phyloP scores from a whole-genome alignment of 139 green algal species.

The Coelastrella sp. region DNA sequence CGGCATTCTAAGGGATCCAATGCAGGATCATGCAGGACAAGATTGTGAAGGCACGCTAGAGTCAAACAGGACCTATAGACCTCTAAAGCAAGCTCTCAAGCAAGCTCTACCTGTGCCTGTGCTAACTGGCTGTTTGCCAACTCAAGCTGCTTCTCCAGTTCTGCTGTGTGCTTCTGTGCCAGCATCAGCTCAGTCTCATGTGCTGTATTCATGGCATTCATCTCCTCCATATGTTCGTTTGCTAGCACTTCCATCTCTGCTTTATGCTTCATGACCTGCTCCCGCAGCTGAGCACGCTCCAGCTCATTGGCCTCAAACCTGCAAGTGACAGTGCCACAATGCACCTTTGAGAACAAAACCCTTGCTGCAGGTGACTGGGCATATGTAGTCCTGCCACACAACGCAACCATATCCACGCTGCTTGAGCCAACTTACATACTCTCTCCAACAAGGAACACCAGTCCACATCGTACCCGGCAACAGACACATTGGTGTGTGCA shows the following conservation, averaged over 20 bases:
- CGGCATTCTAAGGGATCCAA: no score
- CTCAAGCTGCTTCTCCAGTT: constrained; percentile 55
- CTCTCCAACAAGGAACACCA: no score
- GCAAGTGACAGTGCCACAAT: background rate
- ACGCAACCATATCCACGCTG: background rate
- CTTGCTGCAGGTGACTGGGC: no score
- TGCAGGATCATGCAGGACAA: no score
- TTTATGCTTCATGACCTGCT: constrained; percentile 57
- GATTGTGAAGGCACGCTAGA: no score
- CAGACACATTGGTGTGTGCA: background rate
- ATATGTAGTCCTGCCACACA: constrained; percentile 18
- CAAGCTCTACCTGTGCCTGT: constrained; percentile 44
- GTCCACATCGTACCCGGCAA: no score
- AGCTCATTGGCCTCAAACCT: constrained; percentile 75
- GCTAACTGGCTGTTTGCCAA: constrained; percentile 46
- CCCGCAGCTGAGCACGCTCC: constrained; percentile 76
- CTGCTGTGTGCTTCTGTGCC: constrained; percentile 44
- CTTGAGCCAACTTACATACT: no score
- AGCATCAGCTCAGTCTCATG: constrained; percentile 45
- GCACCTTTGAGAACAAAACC: no score
- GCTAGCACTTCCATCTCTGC: constrained; percentile 56
- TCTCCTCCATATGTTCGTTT: constrained; percentile 46
- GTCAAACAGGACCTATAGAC: no score
- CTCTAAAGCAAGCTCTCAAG: no score
- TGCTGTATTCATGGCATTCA: constrained; percentile 36